These are phyloP conservation scores for Ascosphaera pollenicola DNA, from an alignment of 2,329 filamentous ascomycete species.

Conservation along the genomic window DNA sequence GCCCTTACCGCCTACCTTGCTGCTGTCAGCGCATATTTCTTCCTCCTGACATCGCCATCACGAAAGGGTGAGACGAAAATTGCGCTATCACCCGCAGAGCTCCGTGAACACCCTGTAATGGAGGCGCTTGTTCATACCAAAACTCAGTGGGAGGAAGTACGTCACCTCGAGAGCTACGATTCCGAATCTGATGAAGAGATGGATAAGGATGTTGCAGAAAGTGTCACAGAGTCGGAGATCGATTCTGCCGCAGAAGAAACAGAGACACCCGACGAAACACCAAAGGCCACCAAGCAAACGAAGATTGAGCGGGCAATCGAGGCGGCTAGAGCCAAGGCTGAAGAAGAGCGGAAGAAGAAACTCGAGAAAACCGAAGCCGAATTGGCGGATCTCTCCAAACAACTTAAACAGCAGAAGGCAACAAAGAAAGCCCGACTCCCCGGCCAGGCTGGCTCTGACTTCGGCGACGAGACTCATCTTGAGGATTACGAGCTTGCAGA, in stretches of 20 bases:
- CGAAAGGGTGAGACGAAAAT: conserved; percentile 33
- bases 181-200: conserved; percentile 8
- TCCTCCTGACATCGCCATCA: conserved; percentile 64
- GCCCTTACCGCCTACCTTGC: conserved; percentile 71
- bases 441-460: conserved; percentile 52
- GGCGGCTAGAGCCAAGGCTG: conserved; percentile 30
- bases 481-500: conserved; percentile 61
- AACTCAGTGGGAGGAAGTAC: conserved; percentile 55
- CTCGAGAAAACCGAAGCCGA: conserved; percentile 41
- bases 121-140: conserved; percentile 58
- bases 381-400: conserved; percentile 46
- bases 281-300: conserved; percentile 13
- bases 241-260: conserved; percentile 6
- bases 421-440: conserved; percentile 21
- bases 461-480: conserved; percentile 70
- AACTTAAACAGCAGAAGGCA: conserved; percentile 26
- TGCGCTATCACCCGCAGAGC: conserved; percentile 50
- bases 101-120: conserved; percentile 86
- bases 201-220: conserved; percentile 6
- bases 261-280: conserved; percentile 12
- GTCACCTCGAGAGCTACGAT: conserved; percentile 35
- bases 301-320: conserved; percentile 29
- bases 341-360: conserved; percentile 30
- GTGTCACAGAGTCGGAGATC: conserved; percentile 5
- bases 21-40: conserved; percentile 80